phyloP scores from a whole-genome alignment of 169 alveolate genomes.

The Plasmodium gallinaceum region DNA sequence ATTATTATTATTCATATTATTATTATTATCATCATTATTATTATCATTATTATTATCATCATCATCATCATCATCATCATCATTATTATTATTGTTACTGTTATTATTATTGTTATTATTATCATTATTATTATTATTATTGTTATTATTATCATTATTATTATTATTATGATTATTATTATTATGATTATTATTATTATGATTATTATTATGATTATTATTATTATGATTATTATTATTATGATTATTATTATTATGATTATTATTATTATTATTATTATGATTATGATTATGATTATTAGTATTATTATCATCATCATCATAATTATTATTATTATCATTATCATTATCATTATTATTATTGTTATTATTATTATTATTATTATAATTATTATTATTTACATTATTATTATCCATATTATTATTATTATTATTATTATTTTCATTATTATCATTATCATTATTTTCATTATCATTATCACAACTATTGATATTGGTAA shows the following conservation, averaged over 20 bases:
- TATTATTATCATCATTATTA: not conserved
- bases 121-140: conserved; percentile 5
- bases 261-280: too few relatives aligned
- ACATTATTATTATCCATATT: too few relatives aligned
- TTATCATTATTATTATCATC: not conserved
- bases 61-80: not conserved
- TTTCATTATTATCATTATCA: not conserved
- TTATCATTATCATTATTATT: not conserved
- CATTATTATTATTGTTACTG: not conserved
- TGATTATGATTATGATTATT: not conserved
- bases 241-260: too few relatives aligned
- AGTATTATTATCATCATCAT: not conserved
- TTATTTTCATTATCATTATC: not conserved
- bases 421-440: not conserved
- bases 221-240: too few relatives aligned
- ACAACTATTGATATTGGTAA: not conserved
- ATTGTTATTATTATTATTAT: not conserved
- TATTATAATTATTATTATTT: not conserved
- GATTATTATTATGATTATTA: not conserved
- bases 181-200: conserved; percentile 1
- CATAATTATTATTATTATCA: not conserved
- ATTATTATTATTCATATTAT: not conserved
- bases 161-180: conserved; percentile 3
- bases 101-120: conserved; percentile 3
- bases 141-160: not conserved